These are phyloP conservation scores for Nemania bipapillata DNA, from an alignment of 2,329 filamentous ascomycete genomes.

Conservation along the genomic window DNA sequence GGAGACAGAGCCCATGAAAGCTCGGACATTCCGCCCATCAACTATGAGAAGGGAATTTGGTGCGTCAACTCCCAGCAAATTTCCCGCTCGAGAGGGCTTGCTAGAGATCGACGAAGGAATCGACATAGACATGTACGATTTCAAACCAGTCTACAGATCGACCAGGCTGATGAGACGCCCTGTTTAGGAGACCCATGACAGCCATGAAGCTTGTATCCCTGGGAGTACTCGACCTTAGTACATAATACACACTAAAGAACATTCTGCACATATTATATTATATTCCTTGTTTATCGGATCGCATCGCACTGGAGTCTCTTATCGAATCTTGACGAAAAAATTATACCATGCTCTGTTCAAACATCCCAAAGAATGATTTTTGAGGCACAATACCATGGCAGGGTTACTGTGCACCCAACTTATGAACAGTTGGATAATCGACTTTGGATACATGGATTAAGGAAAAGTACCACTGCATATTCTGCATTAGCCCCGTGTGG, in stretches of 20 bases:
- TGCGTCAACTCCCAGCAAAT: slow-evolving; percentile 45
- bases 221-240: slow-evolving; percentile 1
- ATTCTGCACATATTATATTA: slow-evolving; percentile 29
- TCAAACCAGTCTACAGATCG: slow-evolving; percentile 44
- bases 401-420: not conserved
- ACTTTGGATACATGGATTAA: slow-evolving; percentile 8
- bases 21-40: slow-evolving; percentile 63
- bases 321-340: slow-evolving; percentile 32
- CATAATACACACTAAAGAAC: slow-evolving; percentile 22
- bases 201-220: not conserved
- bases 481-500: slow-evolving; percentile 26
- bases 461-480: slow-evolving; percentile 29
- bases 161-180: slow-evolving; percentile 42
- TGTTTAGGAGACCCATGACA: slow-evolving; percentile 34
- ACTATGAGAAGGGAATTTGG: slow-evolving; percentile 63
- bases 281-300: slow-evolving; percentile 38
- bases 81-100: slow-evolving; percentile 36
- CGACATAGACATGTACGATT: slow-evolving; percentile 49
- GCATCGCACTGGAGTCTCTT: slow-evolving; percentile 47
- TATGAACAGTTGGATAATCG: not conserved
- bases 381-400: slow-evolving; percentile 1
- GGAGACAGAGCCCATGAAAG: slow-evolving; percentile 51
- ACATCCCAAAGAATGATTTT: not conserved
- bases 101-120: slow-evolving; percentile 51
- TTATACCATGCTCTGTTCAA: slow-evolving; percentile 3